Evolutionary conservation across 306 rosid species (phyloP).

Genomic region (Begonia peltatifolia): DNA sequence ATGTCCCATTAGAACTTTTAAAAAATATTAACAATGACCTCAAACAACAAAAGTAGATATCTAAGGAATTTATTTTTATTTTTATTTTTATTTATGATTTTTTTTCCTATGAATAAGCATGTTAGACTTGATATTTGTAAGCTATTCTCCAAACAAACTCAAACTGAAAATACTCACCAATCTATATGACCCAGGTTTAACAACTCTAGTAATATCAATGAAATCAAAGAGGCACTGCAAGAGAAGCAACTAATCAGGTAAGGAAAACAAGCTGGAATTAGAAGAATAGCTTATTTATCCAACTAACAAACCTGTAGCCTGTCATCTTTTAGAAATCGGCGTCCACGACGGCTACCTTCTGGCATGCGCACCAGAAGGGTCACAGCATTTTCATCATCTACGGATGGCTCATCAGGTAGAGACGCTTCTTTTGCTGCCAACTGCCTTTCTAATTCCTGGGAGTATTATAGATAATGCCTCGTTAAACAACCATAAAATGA

Average conservation of each 20-base stretch:
- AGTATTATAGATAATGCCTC: no score
- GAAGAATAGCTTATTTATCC: neutral
- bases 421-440: conserved; percentile 66
- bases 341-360: conserved; percentile 88
- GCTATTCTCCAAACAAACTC: no score
- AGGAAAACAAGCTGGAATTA: conserved; percentile 4
- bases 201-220: conserved; percentile 65
- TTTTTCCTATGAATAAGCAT: no score
- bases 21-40: no score
- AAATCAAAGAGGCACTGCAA: conserved; percentile 77
- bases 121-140: no score
- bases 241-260: conserved; percentile 10
- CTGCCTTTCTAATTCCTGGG: conserved; percentile 71
- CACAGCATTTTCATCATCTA: conserved; percentile 58
- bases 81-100: no score
- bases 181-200: conserved; percentile 77
- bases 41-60: no score
- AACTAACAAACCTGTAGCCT: conserved; percentile 53
- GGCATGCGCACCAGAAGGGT: conserved; percentile 83
- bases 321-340: conserved; percentile 75
- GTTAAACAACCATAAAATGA: no score
- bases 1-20: no score
- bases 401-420: conserved; percentile 69
- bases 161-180: conserved; percentile 41
- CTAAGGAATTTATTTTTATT: no score